These are phyloP conservation scores for Leishmania braziliensis DNA, from an alignment of 208 protist species.

Conservation along the genomic window DNA sequence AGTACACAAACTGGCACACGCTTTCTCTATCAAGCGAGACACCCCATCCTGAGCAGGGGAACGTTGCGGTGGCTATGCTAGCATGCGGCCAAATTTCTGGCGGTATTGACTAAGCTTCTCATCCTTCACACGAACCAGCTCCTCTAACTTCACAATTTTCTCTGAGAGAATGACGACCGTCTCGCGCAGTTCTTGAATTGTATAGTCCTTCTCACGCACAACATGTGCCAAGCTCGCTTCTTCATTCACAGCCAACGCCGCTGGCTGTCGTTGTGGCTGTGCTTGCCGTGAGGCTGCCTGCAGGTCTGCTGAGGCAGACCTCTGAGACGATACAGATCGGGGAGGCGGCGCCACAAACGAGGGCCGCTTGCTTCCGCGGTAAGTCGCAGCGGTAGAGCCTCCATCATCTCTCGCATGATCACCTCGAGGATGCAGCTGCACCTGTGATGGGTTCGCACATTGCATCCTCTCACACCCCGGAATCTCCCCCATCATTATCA, in stretches of 20 bases:
- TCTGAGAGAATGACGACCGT: conserved; percentile 89
- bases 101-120: conserved; percentile 90
- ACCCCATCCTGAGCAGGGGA: too few species aligned
- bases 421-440: not conserved
- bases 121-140: conserved; percentile 96
- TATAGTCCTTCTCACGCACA: conserved; percentile 90
- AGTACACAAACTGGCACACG: not conserved
- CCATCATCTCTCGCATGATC: not conserved
- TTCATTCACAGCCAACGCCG: conserved; percentile 3
- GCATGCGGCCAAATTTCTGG: conserved; percentile 57
- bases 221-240: conserved; percentile 45
- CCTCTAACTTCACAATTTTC: conserved; percentile 96
- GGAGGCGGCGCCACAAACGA: not conserved
- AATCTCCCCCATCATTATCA: conserved; percentile 17
- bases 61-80: conserved; percentile 2
- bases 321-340: not conserved
- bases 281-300: conserved; percentile 6
- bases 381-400: not conserved
- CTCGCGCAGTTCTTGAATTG: conserved; percentile 90
- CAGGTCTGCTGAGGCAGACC: not conserved
- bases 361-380: not conserved
- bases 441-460: conserved; percentile 3
- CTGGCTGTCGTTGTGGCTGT: conserved; percentile 13
- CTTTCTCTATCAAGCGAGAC: not conserved
- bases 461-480: conserved; percentile 14